These are phyloP conservation scores for Sporisorium scitamineum DNA, from an alignment of 1,284 basidiomycete genomes.

Conservation along the genomic window DNA sequence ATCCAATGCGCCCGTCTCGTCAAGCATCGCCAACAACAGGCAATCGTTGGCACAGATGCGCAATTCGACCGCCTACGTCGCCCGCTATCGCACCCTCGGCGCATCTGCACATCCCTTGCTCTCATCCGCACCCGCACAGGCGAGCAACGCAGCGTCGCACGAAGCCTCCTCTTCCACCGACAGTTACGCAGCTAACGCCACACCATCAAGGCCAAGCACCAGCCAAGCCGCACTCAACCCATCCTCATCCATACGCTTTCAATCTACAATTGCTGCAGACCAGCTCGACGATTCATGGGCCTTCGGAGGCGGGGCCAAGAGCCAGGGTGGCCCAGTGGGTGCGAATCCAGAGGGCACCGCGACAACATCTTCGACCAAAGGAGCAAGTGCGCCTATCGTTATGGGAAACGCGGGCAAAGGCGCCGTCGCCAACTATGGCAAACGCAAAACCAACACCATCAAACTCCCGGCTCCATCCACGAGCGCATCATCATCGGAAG, in stretches of 20 bases:
- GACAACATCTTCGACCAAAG: conserved; percentile 12
- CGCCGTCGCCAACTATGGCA: conserved; percentile 60
- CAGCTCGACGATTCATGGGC: conserved; percentile 51
- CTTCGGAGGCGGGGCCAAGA: conserved; percentile 52
- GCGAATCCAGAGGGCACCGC: conserved; percentile 1
- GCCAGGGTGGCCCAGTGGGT: conserved; percentile 44
- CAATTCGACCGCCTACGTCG: conserved; percentile 44
- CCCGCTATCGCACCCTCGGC: conserved; percentile 43
- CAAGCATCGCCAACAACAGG: conserved; percentile 16
- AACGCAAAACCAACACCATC: conserved; percentile 43
- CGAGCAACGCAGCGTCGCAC: conserved; percentile 5
- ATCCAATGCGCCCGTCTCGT: conserved; percentile 7
- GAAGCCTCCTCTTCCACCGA: conserved; percentile 5
- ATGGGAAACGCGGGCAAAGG: conserved; percentile 63
- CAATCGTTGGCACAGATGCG: conserved; percentile 44
- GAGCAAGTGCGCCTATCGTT: conserved; percentile 33
- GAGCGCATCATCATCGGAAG: neutral
- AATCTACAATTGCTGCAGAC: conserved; percentile 32
- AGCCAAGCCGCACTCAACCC: conserved; percentile 22
- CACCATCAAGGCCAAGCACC: conserved; percentile 3
- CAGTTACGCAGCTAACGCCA: conserved; percentile 19
- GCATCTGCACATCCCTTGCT: conserved; percentile 35
- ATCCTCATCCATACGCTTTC: conserved; percentile 21
- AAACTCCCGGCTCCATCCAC: conserved; percentile 22
- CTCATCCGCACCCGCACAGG: conserved; percentile 21